A percentile compares a stretch with the other conserved stretches of the same genome.
Evolutionary conservation across 2,329 filamentous ascomycete genomes (phyloP).

Genomic region (Neobulgaria alba): DNA sequence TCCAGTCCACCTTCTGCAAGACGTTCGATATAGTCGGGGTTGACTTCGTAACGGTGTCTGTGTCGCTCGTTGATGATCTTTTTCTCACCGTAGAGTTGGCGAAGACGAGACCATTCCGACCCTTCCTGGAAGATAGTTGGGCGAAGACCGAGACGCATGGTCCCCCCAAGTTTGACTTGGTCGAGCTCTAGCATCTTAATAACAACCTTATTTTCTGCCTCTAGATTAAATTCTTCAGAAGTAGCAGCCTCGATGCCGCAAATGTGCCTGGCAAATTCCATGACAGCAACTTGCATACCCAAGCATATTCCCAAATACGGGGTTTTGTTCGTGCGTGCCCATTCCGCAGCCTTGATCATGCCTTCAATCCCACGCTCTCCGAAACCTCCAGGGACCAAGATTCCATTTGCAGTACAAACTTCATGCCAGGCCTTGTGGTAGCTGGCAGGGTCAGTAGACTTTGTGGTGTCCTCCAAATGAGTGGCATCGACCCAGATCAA

Average conservation of each 20-base stretch:
- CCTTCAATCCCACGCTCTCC: constrained; percentile 76
- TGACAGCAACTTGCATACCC: constrained; percentile 67
- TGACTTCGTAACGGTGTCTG: constrained; percentile 85
- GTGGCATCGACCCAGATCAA: constrained; percentile 79
- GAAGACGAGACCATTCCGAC: constrained; percentile 71
- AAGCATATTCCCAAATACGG: constrained; percentile 88
- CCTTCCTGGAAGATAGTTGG: constrained; percentile 66
- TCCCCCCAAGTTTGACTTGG: constrained; percentile 69
- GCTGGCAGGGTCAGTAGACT: constrained; percentile 54
- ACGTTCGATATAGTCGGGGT: constrained; percentile 64
- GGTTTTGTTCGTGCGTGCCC: constrained; percentile 71
- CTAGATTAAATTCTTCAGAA: constrained; percentile 27
- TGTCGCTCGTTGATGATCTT: constrained; percentile 62
- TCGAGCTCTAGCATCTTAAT: constrained; percentile 90
- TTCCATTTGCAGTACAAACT: constrained; percentile 58
- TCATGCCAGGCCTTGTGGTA: constrained; percentile 83
- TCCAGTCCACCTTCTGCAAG: constrained; percentile 61
- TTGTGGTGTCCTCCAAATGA: constrained; percentile 63
- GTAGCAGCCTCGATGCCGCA: constrained; percentile 46
- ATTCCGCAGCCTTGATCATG: constrained; percentile 82
- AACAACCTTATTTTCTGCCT: constrained; percentile 41
- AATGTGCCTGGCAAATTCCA: constrained; percentile 76
- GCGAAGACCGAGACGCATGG: constrained; percentile 75
- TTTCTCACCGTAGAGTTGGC: constrained; percentile 59
- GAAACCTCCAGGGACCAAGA: constrained; percentile 53